phyloP scores from a whole-genome alignment of 495 filamentous ascomycete genomes.

The Penicillium herquei region DNA sequence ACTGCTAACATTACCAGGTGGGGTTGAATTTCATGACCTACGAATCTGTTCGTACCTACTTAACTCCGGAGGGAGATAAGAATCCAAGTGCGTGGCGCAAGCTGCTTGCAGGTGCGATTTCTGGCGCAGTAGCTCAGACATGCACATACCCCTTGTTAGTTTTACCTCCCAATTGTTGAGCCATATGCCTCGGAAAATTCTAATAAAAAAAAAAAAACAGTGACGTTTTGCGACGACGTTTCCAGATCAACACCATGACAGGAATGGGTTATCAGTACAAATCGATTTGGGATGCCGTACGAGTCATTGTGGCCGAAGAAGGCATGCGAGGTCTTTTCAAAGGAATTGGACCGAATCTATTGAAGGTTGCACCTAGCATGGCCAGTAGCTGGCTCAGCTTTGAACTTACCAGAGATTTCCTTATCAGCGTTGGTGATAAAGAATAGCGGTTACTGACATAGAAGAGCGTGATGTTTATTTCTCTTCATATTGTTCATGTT shows the following conservation, averaged over 20 bases:
- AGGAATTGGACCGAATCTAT: slow-evolving; percentile 86
- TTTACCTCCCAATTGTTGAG: neutral
- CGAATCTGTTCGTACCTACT: slow-evolving; percentile 76
- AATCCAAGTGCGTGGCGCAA: slow-evolving; percentile 80
- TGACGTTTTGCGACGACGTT: slow-evolving; percentile 91
- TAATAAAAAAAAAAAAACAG: slow-evolving; percentile 38
- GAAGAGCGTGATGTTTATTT: slow-evolving; percentile 2
- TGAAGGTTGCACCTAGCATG: slow-evolving; percentile 98
- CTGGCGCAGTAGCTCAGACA: slow-evolving; percentile 94
- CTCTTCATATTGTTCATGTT: slow-evolving; percentile 2
- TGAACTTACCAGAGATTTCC: slow-evolving; percentile 84
- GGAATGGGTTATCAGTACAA: slow-evolving; percentile 98
- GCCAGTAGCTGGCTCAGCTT: slow-evolving; percentile 97
- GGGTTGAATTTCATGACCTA: slow-evolving; percentile 99
- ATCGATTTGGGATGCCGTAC: slow-evolving; percentile 78
- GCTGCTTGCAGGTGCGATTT: slow-evolving; percentile 82
- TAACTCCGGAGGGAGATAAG: slow-evolving; percentile 85
- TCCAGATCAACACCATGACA: slow-evolving; percentile 98
- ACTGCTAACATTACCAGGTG: slow-evolving; percentile 53
- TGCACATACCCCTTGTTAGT: slow-evolving; percentile 97
- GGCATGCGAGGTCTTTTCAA: slow-evolving; percentile 80
- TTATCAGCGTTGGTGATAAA: slow-evolving; percentile 56
- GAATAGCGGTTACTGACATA: slow-evolving; percentile 25
- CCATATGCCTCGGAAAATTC: too few relatives aligned
- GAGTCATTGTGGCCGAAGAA: slow-evolving; percentile 77